These are phyloP conservation scores for Chrysoporthe deuterocubensis DNA, from an alignment of 2,329 filamentous ascomycete species.

Conservation along the genomic window DNA sequence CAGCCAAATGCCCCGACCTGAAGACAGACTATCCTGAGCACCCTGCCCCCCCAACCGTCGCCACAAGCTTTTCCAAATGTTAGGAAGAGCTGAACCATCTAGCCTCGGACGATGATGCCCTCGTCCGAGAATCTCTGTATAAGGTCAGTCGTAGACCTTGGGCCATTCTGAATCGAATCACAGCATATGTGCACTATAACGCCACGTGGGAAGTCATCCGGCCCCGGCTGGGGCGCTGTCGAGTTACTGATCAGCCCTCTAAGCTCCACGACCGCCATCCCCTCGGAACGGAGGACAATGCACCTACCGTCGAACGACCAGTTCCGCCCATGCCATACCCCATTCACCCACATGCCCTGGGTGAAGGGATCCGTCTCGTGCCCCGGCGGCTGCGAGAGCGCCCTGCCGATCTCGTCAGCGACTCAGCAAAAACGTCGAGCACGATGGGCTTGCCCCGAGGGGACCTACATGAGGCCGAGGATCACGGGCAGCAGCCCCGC, in stretches of 20 bases:
- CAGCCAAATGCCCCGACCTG: neutral
- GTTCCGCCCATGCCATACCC: constrained; percentile 1
- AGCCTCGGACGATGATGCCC: neutral
- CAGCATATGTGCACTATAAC: constrained; percentile 8
- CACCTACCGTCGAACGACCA: constrained; percentile 9
- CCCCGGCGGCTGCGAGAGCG: neutral
- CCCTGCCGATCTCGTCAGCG: neutral
- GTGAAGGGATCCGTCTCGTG: constrained; percentile 3
- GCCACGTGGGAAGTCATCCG: neutral
- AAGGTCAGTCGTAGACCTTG: neutral
- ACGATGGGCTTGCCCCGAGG: too few species aligned
- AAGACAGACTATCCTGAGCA: neutral
- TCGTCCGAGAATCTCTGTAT: constrained; percentile 4
- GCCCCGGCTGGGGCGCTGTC: neutral
- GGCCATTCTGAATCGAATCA: neutral
- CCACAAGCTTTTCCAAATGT: neutral
- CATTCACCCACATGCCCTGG: neutral
- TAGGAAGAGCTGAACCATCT: neutral
- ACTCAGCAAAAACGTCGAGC: neutral
- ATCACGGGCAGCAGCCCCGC: constrained; percentile 10
- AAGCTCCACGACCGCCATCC: neutral
- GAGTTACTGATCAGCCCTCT: neutral
- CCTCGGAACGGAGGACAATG: too few species aligned
- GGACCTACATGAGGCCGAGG: constrained; percentile 6
- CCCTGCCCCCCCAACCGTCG: neutral